Evolutionary conservation across 2,329 filamentous ascomycete genomes (phyloP).

Genomic region (Colletotrichum nymphaeae): DNA sequence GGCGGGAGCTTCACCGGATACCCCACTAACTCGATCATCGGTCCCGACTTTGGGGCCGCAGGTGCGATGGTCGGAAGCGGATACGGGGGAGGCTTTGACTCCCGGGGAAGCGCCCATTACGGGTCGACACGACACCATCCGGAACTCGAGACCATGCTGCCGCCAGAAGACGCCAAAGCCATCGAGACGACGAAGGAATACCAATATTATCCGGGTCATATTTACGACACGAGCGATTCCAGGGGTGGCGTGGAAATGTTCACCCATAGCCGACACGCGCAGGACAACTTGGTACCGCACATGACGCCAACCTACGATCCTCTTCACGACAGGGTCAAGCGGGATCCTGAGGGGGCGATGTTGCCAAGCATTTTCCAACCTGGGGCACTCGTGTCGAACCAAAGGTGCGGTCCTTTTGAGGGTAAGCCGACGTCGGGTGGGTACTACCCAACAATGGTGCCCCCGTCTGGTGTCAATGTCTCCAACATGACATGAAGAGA

Average conservation of each 20-base stretch:
- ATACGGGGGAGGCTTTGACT: conserved; percentile 53
- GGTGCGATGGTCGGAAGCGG: conserved; percentile 52
- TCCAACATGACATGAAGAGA: conserved; percentile 39
- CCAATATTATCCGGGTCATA: conserved; percentile 63
- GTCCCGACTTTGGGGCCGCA: conserved; percentile 50
- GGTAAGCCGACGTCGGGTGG: conserved; percentile 63
- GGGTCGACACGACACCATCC: conserved; percentile 57
- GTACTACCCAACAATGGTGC: conserved; percentile 64
- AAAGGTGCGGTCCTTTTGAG: conserved; percentile 62
- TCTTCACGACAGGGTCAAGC: conserved; percentile 52
- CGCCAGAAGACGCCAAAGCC: conserved; percentile 62
- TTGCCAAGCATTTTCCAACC: conserved; percentile 61
- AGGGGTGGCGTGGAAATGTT: conserved; percentile 62
- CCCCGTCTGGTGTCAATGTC: conserved; percentile 61
- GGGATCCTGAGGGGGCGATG: conserved; percentile 57
- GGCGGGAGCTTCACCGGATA: conserved; percentile 70
- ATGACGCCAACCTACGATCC: conserved; percentile 44
- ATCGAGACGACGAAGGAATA: conserved; percentile 63
- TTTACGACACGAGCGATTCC: conserved; percentile 58
- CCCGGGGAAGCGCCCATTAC: conserved; percentile 53
- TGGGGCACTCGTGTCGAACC: conserved; percentile 51
- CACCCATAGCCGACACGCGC: conserved; percentile 48
- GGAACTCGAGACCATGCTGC: conserved; percentile 64
- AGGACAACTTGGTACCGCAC: conserved; percentile 48
- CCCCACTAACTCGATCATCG: conserved; percentile 51